A percentile compares a stretch with the other conserved stretches of the same genome.
Conservation (phyloP, 1,284 basidiomycete species). For the Wolfiporia cocos region DNA sequence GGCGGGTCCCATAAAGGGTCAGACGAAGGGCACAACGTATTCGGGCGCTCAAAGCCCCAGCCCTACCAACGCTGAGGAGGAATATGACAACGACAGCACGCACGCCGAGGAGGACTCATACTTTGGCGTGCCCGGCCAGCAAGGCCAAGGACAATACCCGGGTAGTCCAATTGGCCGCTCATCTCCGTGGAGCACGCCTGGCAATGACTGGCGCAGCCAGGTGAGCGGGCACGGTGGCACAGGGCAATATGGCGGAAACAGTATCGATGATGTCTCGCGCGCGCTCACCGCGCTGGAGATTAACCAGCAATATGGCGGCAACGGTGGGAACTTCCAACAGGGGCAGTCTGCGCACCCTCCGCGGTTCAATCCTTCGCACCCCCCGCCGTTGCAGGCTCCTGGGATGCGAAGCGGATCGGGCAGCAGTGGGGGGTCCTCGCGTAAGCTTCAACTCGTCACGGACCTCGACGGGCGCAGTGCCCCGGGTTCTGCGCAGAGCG, state of each 20-base stretch:
- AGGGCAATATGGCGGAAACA: conserved; percentile 22
- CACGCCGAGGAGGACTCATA: conserved; percentile 56
- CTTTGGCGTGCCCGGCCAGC: conserved; percentile 24
- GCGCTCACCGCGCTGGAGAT: conserved; percentile 67
- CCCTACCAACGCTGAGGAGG: conserved; percentile 51
- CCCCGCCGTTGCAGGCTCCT: conserved; percentile 37
- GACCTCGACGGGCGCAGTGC: conserved; percentile 57
- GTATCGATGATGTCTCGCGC: conserved; percentile 70
- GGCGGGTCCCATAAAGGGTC: conserved; percentile 30
- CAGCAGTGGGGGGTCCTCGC: conserved; percentile 28
- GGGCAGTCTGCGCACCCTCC: conserved; percentile 58
- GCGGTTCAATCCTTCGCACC: conserved; percentile 55
- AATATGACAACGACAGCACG: conserved; percentile 47
- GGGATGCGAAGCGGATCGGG: conserved; percentile 34
- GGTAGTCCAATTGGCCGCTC: conserved; percentile 58
- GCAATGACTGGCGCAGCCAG: conserved; percentile 57
- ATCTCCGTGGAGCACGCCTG: conserved; percentile 56
- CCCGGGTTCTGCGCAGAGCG: conserved; percentile 34
- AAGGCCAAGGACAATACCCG: conserved; percentile 41
- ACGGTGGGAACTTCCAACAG: conserved; percentile 25
- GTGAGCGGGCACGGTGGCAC: conserved; percentile 22
- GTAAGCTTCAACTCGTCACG: conserved; percentile 48
- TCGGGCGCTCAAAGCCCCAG: conserved; percentile 32
- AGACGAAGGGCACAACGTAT: conserved; percentile 20
- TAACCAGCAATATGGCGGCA: conserved; percentile 28